Evolutionary conservation across 805 yeast species (phyloP), one percentile per base, ranked within the genome.

Genomic region (Hermanozyma aechmeae): DNA sequence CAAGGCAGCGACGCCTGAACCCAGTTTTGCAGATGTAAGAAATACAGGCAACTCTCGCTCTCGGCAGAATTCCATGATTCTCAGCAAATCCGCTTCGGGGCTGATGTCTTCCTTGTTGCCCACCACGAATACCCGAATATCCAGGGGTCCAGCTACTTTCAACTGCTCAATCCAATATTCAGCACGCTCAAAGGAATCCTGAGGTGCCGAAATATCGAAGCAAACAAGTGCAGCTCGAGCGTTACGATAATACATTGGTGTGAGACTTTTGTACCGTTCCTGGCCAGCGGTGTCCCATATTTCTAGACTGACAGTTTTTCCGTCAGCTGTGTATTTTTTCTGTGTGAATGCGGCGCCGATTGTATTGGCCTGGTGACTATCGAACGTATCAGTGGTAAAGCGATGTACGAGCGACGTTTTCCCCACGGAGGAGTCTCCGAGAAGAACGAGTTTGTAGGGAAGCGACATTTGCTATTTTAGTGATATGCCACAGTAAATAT

Each of bases 281-380:
- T 89, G 98, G 15, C 98, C 98, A 0, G 98, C 98, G 10, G 98
- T 89, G 51, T 89, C 98, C 95, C 92, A 79, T 29, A 79, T 76
- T 45, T 79, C 85, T 52, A 84, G 86, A 56, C 92, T 89, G 49
- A 89, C 83, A 50, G 60, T 34, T 53, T 43, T 31, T 9, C 34
- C 29, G 5, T 19, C 29, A 9, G 33, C 26, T 15, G 69, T 55
- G 37, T 60, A 49, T 11, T 73, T 47, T 50, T 86, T 93, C 12
- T 96, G 84, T 23, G 92, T 69, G 54, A 89, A 92, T 0, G 97
- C 98, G 4, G 98, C 99, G n/a, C 99, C 99, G 31, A 92, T 92
- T 2, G 98, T 92, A 24, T 94, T 82, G 42, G 93, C 84, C 34
- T 89, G 72, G 40, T 73, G 72, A 17, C 73, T 78, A 40, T 84